Evolutionary conservation across 768 basidiomycete genomes (phyloP).

Genomic region (Sutorius australiensis): DNA sequence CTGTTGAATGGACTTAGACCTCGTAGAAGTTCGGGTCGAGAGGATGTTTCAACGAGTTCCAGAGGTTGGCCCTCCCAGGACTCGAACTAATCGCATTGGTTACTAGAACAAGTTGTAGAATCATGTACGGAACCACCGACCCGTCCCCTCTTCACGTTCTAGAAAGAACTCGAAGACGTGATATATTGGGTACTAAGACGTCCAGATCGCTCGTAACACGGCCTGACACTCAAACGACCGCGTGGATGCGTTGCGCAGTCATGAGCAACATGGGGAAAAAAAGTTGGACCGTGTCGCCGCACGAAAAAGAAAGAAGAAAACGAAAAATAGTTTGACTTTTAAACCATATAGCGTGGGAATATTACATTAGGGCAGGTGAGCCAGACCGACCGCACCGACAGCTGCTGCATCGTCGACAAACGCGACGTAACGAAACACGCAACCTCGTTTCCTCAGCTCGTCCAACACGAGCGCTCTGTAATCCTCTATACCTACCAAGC

Average conservation of each 20-base stretch:
- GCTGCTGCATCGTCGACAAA: constrained; percentile 68
- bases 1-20: background rate
- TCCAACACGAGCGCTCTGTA: constrained; percentile 58
- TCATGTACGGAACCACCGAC: constrained; percentile 66
- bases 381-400: constrained; percentile 59
- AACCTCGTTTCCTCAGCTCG: constrained; percentile 52
- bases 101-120: too few relatives aligned
- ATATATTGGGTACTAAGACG: constrained; percentile 77
- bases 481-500: constrained; percentile 56
- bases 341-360: constrained; percentile 13
- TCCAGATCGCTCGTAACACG: constrained; percentile 71
- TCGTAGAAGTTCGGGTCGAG: background rate
- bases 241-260: constrained; percentile 54
- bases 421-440: constrained; percentile 61
- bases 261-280: constrained; percentile 90
- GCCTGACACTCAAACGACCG: constrained; percentile 88
- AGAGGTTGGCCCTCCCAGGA: background rate
- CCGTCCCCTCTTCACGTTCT: constrained; percentile 53
- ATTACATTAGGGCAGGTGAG: constrained; percentile 27
- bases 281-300: constrained; percentile 75
- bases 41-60: too few relatives aligned
- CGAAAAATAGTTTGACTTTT: background rate
- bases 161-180: constrained; percentile 40
- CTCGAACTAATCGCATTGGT: too few relatives aligned
- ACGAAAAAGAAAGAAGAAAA: constrained; percentile 41